phyloP scores from a whole-genome alignment of 192 early-diverging fungal genomes.

The Mortierella antarctica region DNA sequence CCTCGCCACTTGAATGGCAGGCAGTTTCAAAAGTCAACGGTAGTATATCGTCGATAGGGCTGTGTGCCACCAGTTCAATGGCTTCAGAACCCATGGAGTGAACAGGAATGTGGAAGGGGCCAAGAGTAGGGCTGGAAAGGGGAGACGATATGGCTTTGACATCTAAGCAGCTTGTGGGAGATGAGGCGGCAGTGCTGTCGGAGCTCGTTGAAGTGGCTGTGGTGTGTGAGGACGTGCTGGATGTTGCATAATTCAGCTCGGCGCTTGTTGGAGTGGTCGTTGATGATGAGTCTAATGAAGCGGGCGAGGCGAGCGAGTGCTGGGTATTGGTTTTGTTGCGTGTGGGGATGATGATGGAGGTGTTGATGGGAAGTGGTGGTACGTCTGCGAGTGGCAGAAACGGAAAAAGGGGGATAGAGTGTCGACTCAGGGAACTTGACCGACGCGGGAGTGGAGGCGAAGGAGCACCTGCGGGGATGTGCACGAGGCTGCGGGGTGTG shows the following conservation, averaged over 20 bases:
- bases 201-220: neutral
- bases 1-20: too few relatives aligned
- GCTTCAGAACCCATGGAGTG: neutral
- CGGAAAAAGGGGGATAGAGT: conserved; percentile 25
- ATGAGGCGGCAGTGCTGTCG: too few relatives aligned
- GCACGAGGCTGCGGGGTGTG: conserved; percentile 19
- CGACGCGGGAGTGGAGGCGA: conserved; percentile 36
- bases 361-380: conserved; percentile 19
- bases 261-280: too few relatives aligned
- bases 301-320: too few relatives aligned
- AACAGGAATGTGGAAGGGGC: conserved; percentile 39
- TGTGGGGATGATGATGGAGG: conserved; percentile 2
- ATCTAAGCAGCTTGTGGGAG: too few relatives aligned
- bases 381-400: conserved; percentile 14
- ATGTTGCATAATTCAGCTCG: neutral
- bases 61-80: too few relatives aligned
- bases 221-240: neutral
- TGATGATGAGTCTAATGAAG: too few relatives aligned
- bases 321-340: too few relatives aligned
- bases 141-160: neutral
- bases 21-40: too few relatives aligned
- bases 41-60: too few relatives aligned
- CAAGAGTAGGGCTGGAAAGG: conserved; percentile 32
- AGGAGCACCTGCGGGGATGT: conserved; percentile 6
- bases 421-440: conserved; percentile 41